Evolutionary conservation across 345 rosid species (phyloP).

Genomic region (Streptanthus diversifolius): DNA sequence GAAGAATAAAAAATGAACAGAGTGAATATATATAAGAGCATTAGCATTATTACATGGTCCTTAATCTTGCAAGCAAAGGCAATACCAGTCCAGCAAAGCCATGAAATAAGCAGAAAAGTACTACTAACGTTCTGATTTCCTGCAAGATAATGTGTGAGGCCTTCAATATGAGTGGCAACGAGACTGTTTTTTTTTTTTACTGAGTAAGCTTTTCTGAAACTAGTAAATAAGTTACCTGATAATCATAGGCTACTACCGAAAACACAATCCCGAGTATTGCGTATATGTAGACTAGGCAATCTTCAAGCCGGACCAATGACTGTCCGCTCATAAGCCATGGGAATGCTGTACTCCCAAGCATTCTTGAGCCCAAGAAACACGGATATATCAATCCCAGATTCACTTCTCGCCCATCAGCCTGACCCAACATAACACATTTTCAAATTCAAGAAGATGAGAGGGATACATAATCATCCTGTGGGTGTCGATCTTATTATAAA

Average conservation of each 20-base stretch:
- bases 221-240: constrained; percentile 56
- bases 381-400: constrained; percentile 78
- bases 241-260: constrained; percentile 83
- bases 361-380: constrained; percentile 82
- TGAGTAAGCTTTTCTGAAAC: not conserved
- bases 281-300: constrained; percentile 65
- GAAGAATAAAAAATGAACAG: not conserved
- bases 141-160: constrained; percentile 37
- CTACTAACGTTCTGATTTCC: constrained; percentile 77
- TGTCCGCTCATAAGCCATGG: constrained; percentile 78
- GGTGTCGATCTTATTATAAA: not conserved
- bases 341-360: constrained; percentile 85
- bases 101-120: constrained; percentile 72
- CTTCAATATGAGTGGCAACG: not conserved
- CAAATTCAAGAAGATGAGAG: no score
- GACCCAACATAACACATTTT: constrained; percentile 1
- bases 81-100: constrained; percentile 60
- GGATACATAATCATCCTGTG: not conserved
- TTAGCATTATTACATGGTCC: constrained; percentile 55
- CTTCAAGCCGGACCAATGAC: constrained; percentile 66
- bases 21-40: constrained; percentile 18
- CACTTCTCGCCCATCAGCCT: constrained; percentile 98
- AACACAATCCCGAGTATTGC: constrained; percentile 53
- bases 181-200: not conserved
- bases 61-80: constrained; percentile 88